A percentile compares a stretch with the other conserved stretches of the same genome.
Conservation (phyloP, 306 rosid genomes). For the Albizia julibrissin region DNA sequence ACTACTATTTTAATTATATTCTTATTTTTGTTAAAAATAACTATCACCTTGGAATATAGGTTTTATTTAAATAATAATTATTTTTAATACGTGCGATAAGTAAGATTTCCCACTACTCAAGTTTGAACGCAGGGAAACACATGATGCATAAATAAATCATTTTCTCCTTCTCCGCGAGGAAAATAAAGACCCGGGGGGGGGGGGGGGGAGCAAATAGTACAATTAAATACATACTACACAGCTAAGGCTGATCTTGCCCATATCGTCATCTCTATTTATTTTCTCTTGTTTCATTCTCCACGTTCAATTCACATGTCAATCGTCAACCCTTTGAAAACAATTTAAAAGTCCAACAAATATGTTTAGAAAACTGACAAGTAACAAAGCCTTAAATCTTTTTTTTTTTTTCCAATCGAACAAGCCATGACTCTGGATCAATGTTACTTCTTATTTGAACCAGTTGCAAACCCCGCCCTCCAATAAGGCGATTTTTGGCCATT, state of each 20-base stretch:
- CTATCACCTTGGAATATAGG: not conserved
- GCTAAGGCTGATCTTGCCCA: not conserved
- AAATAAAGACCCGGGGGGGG: not conserved
- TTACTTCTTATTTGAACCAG: not conserved
- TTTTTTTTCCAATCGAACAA: too few species aligned
- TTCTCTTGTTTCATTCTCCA: too few species aligned
- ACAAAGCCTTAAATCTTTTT: not conserved
- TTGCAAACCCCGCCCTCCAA: not conserved
- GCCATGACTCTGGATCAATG: not conserved
- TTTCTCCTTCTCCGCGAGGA: not conserved
- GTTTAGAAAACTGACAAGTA: too few species aligned
- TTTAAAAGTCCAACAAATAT: not conserved
- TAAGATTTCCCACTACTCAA: not conserved
- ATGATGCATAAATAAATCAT: not conserved
- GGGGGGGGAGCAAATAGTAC: not conserved
- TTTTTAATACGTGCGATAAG: not conserved
- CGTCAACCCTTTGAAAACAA: not conserved
- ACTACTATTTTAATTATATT: too few species aligned
- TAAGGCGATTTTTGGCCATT: not conserved
- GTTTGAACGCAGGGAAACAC: not conserved
- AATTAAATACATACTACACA: not conserved
- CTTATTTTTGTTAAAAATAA: not conserved
- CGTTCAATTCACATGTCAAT: not conserved
- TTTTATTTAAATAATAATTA: not conserved
- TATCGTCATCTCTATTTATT: too few species aligned